phyloP scores from a whole-genome alignment of 305 asterid species.

The Coffea humblotiana region DNA sequence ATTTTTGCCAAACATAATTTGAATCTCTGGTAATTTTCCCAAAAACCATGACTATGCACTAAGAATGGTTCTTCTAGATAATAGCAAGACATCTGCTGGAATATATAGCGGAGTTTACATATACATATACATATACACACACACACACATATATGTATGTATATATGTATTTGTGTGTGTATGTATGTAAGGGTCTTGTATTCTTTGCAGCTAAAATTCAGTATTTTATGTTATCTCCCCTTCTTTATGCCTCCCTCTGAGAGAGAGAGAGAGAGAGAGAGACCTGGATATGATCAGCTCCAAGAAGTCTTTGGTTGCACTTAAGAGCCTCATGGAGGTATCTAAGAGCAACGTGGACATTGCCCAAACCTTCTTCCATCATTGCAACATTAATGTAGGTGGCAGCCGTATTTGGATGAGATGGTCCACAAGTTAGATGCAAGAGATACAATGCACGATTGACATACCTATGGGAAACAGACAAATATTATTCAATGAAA shows the following conservation, averaged over 20 bases:
- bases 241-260: background rate
- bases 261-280: background rate
- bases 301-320: constrained; percentile 95
- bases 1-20: background rate
- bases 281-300: constrained; percentile 93
- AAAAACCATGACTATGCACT: background rate
- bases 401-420: constrained; percentile 95
- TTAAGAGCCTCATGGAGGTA: constrained; percentile 96
- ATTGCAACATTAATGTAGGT: constrained; percentile 88
- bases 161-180: too few species aligned
- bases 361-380: constrained; percentile 98
- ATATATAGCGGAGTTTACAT: background rate
- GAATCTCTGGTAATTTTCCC: background rate
- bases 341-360: constrained; percentile 87
- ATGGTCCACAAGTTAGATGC: constrained; percentile 90
- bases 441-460: constrained; percentile 88
- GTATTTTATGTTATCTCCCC: background rate
- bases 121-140: background rate
- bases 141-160: too few species aligned
- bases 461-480: constrained; percentile 59
- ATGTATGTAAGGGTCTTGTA: background rate
- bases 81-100: background rate
- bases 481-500: constrained; percentile 22
- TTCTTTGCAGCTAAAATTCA: background rate
- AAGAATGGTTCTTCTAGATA: background rate